Conservation (phyloP, 2,329 filamentous ascomycete species). For the Aureobasidium subglaciale region DNA sequence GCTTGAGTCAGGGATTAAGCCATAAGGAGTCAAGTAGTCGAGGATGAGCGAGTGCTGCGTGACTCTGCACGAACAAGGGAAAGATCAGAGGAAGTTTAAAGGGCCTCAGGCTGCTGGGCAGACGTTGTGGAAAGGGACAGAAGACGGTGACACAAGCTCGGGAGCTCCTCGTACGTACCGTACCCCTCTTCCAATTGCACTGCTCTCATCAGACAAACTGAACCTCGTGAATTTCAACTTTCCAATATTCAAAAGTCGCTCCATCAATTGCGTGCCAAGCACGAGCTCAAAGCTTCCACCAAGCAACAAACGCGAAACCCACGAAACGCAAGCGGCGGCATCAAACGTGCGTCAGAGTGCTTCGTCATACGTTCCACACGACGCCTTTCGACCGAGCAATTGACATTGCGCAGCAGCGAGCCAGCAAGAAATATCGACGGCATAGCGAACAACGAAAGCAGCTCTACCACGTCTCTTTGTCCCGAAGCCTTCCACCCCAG, state of each 20-base stretch:
- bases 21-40: neutral
- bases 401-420: conserved; percentile 10
- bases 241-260: neutral
- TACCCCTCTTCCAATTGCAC: neutral
- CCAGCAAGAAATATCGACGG: neutral
- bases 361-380: conserved; percentile 16
- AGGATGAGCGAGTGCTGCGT: neutral
- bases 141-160: conserved; percentile 6
- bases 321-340: neutral
- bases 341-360: conserved; percentile 13
- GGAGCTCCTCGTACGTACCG: conserved; percentile 1
- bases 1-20: too few species aligned
- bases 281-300: neutral
- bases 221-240: neutral
- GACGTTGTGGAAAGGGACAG: neutral
- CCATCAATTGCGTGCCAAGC: conserved; percentile 1
- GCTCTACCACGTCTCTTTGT: conserved; percentile 1
- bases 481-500: neutral
- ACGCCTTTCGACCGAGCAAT: conserved; percentile 4
- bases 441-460: neutral
- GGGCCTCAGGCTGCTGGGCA: neutral
- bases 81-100: conserved; percentile 6
- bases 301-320: neutral
- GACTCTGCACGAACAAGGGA: neutral
- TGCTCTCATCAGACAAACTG: neutral